These are phyloP conservation scores for Elaphomyces granulatus DNA, from an alignment of 495 filamentous ascomycete species.

Conservation along the genomic window DNA sequence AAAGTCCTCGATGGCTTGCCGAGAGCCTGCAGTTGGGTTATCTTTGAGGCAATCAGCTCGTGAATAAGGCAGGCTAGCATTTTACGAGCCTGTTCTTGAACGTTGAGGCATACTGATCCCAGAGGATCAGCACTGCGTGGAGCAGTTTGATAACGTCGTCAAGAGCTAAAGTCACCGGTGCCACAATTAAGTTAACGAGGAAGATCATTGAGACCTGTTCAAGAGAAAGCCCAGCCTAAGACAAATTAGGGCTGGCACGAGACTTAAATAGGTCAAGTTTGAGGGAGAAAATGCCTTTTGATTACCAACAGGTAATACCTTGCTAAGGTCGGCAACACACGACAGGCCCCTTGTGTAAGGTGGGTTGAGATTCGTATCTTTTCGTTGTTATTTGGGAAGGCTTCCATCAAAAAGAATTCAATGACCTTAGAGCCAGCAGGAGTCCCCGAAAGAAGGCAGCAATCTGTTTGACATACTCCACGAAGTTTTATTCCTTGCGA, in stretches of 20 bases:
- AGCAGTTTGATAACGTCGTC: constrained; percentile 77
- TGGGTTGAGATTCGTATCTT: constrained; percentile 53
- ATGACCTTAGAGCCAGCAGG: constrained; percentile 84
- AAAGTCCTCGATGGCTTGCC: constrained; percentile 66
- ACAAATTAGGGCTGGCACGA: constrained; percentile 13
- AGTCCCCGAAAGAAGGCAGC: constrained; percentile 90
- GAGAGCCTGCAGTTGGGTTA: constrained; percentile 50
- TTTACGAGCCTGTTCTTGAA: constrained; percentile 91
- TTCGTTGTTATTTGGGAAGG: constrained; percentile 75
- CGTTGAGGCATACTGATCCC: constrained; percentile 93
- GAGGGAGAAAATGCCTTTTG: too few species aligned
- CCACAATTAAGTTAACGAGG: constrained; percentile 90
- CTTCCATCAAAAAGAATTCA: constrained; percentile 81
- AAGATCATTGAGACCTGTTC: constrained; percentile 89
- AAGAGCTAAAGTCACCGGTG: constrained; percentile 60
- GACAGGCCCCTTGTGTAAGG: constrained; percentile 61
- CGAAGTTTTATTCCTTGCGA: constrained; percentile 89
- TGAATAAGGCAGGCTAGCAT: constrained; percentile 98
- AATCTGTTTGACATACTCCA: constrained; percentile 93
- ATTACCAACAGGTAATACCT: constrained; percentile 69
- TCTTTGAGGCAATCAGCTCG: constrained; percentile 81
- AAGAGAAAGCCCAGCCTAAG: constrained; percentile 64
- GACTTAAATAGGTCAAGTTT: too few species aligned
- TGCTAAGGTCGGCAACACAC: constrained; percentile 74
- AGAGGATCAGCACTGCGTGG: constrained; percentile 83